Conservation (phyloP, 2,329 filamentous ascomycete genomes). For the Aspergillaceae sp. region DNA sequence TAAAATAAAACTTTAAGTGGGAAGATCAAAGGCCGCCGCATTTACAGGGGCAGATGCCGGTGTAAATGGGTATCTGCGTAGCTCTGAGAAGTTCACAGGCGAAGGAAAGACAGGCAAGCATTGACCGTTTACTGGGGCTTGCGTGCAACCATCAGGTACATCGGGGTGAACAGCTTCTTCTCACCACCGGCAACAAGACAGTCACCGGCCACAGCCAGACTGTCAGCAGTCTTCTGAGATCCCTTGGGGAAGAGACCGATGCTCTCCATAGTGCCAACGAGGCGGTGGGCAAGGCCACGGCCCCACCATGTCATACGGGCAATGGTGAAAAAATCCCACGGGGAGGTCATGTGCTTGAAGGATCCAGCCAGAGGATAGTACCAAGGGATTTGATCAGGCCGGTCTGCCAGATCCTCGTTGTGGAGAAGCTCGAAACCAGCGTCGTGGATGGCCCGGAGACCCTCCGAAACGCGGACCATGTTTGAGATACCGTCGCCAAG, state of each 20-base stretch:
- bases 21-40: constrained; percentile 11
- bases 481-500: constrained; percentile 94
- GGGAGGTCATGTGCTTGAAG: constrained; percentile 69
- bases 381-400: constrained; percentile 72
- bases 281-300: constrained; percentile 63
- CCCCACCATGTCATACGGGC: constrained; percentile 83
- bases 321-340: constrained; percentile 74
- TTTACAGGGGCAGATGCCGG: constrained; percentile 6
- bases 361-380: constrained; percentile 88
- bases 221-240: constrained; percentile 92
- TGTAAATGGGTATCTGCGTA: constrained; percentile 8
- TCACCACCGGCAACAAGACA: constrained; percentile 77
- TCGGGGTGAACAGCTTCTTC: constrained; percentile 92
- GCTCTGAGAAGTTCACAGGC: constrained; percentile 1
- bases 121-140: constrained; percentile 53
- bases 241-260: constrained; percentile 68
- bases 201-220: constrained; percentile 71
- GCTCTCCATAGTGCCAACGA: constrained; percentile 68
- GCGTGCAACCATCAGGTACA: constrained; percentile 93
- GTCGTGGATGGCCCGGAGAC: constrained; percentile 69
- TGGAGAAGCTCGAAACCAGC: constrained; percentile 78
- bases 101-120: constrained; percentile 2
- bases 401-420: constrained; percentile 77
- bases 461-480: constrained; percentile 84
- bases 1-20: not conserved